phyloP scores from a whole-genome alignment of 2,329 filamentous ascomycete species.

The Pyrenophora tritici-repentis region DNA sequence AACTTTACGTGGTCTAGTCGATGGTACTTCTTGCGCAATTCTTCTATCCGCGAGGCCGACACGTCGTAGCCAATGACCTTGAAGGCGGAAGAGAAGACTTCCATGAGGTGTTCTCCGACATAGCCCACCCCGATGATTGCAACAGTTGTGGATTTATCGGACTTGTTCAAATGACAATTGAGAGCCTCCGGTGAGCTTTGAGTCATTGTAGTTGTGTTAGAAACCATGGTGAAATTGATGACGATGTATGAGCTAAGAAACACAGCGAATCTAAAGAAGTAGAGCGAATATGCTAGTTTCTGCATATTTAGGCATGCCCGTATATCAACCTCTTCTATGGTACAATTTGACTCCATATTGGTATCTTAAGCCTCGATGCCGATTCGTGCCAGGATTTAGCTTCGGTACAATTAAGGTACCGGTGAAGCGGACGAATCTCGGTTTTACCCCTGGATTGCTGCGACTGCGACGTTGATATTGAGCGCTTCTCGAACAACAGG shows the following conservation, averaged over 20 bases:
- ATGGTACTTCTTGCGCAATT: background rate
- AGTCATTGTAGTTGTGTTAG: background rate
- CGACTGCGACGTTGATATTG: too few species aligned
- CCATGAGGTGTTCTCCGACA: constrained; percentile 57
- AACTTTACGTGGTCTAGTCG: background rate
- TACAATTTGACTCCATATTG: background rate
- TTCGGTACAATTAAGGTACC: background rate
- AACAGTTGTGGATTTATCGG: background rate
- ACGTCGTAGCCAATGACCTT: constrained; percentile 49
- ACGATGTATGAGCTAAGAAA: background rate
- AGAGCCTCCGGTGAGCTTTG: background rate
- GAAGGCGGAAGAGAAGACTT: constrained; percentile 50
- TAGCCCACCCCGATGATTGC: constrained; percentile 61
- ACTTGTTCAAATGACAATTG: background rate
- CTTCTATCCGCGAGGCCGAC: constrained; percentile 9
- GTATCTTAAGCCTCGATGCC: background rate
- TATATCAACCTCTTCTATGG: background rate
- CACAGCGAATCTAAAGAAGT: background rate
- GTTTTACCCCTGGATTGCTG: background rate
- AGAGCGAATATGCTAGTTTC: background rate
- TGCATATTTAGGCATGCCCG: background rate
- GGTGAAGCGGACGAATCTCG: background rate
- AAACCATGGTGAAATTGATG: background rate
- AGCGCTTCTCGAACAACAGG: too few species aligned
- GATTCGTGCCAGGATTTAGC: background rate